Base-by-base conservation (phyloP, 805 yeast species). In the Saturnispora mendoncae region DNA sequence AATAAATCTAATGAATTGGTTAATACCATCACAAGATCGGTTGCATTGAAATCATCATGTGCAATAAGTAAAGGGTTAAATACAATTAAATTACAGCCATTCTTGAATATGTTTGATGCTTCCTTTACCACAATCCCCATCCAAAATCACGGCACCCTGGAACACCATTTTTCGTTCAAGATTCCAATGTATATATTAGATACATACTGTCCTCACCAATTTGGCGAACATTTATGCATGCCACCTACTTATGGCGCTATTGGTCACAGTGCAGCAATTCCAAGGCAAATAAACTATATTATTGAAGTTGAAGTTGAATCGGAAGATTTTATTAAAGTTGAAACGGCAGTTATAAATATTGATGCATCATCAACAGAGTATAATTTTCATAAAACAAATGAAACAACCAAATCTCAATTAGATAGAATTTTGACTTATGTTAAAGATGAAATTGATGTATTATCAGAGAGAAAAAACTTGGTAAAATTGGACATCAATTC, bases 141-240 rank as follows among this genome's bases (percentile, higher is more conserved):
- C 15, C 37, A 26, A 9, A 34, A 19, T n/a, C 24, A 15, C 14
- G 15, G 30, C 17, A 34, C 37, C 14, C 23, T 13, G 6, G 24
- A 25, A 17, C n/a, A 14, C 12, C 23, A 31, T 26, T 75, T 78
- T 51, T 66, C 70, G 18, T 78, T 78, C 53, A 71, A 65, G 51
- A 64, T 78, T 36, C 84, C 84, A 0, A 51, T 58, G 13, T 62
- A 62, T 41, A 57, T 76, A 29, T 54, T 78, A 9, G 84, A 78
- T 48, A 67, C 65, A n/a, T 55, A 67, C 2, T 78, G 84, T 50
- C 60, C 67, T 2, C 70, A 73, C 41, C 62, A 59, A 41, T 49
- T 53, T 25, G 50, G 51, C 15, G 48, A 59, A 7, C 72, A 67
- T 46, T 51, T 44, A 56, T 48, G 49, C 30, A 42, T 64, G 23